Percentiles rank a stretch among this genome's conserved stretches.
Evolutionary conservation across 805 yeast species (phyloP).

Genomic region (Danielia reshetovae): DNA sequence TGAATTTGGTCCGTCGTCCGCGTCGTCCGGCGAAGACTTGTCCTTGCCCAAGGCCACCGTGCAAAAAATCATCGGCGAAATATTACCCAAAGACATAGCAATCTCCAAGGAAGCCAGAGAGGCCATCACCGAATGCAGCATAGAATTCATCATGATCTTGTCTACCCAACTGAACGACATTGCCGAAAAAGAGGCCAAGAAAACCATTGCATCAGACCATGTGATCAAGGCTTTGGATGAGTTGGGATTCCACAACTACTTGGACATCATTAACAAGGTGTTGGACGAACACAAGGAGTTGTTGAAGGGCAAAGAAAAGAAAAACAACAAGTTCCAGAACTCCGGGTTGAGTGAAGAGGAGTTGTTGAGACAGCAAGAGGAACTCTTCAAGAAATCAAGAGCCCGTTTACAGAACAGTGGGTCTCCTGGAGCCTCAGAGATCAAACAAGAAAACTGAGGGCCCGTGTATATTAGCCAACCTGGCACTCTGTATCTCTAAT

Average conservation of each 20-base stretch:
- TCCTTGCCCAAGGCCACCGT: constrained; percentile 75
- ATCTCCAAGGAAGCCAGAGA: constrained; percentile 93
- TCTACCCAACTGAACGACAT: constrained; percentile 93
- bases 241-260: constrained; percentile 80
- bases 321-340: constrained; percentile 88
- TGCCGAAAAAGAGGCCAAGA: constrained; percentile 93
- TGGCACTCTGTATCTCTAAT: no score
- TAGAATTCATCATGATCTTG: constrained; percentile 90
- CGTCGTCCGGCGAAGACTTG: constrained; percentile 33
- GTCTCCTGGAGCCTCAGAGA: constrained; percentile 11
- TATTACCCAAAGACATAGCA: constrained; percentile 80
- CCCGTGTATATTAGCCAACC: constrained; percentile 10
- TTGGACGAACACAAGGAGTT: constrained; percentile 84
- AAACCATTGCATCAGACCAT: constrained; percentile 95
- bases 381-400: constrained; percentile 75
- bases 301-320: constrained; percentile 83
- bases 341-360: constrained; percentile 93
- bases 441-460: constrained; percentile 10
- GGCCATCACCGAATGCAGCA: constrained; percentile 92
- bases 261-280: constrained; percentile 76
- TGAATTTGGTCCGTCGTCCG: constrained; percentile 31
- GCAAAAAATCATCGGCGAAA: constrained; percentile 88
- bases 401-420: constrained; percentile 50
- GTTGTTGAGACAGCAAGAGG: constrained; percentile 86
- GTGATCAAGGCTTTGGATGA: constrained; percentile 85